phyloP scores from a whole-genome alignment of 2,329 filamentous ascomycete genomes.

The Colletotrichum tropicicola region DNA sequence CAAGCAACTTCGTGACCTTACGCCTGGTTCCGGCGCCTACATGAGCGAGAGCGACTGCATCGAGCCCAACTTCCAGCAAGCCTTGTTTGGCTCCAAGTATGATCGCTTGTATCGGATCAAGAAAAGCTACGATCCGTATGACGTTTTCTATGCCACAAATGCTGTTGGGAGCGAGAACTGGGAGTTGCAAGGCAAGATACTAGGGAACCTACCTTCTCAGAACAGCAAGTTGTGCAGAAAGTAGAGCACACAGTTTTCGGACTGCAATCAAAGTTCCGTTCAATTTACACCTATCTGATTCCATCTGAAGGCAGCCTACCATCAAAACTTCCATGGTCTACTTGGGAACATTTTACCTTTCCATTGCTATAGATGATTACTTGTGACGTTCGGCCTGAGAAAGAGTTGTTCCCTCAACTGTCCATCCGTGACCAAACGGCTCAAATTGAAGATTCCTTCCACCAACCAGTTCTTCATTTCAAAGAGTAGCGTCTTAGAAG shows the following conservation, averaged over 20 bases:
- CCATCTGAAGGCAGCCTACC: too few species aligned
- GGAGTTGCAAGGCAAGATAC: background rate
- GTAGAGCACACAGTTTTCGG: background rate
- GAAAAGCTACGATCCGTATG: constrained; percentile 38
- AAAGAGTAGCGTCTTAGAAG: too few species aligned
- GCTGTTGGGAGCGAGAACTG: constrained; percentile 36
- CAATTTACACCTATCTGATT: too few species aligned
- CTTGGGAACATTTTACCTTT: too few species aligned
- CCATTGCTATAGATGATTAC: too few species aligned
- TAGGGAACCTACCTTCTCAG: constrained; percentile 9
- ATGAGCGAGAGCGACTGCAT: constrained; percentile 40
- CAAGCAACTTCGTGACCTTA: constrained; percentile 37
- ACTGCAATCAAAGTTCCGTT: background rate
- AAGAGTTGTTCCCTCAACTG: too few species aligned
- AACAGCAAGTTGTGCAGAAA: constrained; percentile 13
- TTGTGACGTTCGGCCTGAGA: too few species aligned
- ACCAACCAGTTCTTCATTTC: too few species aligned
- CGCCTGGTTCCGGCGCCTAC: constrained; percentile 35
- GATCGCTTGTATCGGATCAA: constrained; percentile 36
- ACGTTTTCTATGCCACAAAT: constrained; percentile 37
- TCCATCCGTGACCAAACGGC: too few species aligned
- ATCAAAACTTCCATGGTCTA: too few species aligned
- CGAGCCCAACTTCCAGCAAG: constrained; percentile 38
- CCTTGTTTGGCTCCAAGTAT: constrained; percentile 41
- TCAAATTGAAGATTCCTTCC: too few species aligned